Conservation (phyloP, 169 alveolate genomes). For the Eimeria sp. region DNA sequence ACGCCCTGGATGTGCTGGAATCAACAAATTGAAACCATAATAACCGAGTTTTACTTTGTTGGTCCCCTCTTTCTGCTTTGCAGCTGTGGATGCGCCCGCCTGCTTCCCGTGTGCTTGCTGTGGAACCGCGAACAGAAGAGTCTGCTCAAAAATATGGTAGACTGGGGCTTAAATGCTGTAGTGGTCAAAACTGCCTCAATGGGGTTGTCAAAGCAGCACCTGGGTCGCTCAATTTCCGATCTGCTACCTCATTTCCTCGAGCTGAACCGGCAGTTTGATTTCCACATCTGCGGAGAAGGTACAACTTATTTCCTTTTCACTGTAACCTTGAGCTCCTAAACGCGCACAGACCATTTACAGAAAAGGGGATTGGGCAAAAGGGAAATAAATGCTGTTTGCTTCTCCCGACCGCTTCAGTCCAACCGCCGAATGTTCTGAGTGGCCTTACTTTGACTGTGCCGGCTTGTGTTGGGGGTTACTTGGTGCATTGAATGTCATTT, state of each 20-base stretch:
- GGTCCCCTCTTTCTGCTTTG: background rate
- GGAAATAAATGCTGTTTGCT: background rate
- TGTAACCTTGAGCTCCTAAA: background rate
- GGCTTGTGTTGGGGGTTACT: background rate
- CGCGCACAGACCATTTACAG: background rate
- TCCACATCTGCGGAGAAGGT: slow-evolving; percentile 99
- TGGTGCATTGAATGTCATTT: background rate
- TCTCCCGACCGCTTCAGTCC: background rate
- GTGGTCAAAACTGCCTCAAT: slow-evolving; percentile 82
- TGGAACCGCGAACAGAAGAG: slow-evolving; percentile 72
- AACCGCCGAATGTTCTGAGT: background rate
- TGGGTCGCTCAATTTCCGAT: slow-evolving; percentile 93
- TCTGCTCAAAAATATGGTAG: slow-evolving; percentile 76
- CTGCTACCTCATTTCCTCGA: slow-evolving; percentile 37
- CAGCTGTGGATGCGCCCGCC: slow-evolving; percentile 56
- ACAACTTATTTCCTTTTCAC: background rate
- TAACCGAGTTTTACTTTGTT: background rate
- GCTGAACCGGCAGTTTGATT: slow-evolving; percentile 92
- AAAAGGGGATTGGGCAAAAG: background rate
- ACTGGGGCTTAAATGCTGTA: slow-evolving; percentile 80
- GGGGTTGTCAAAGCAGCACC: slow-evolving; percentile 95
- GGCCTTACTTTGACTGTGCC: background rate
- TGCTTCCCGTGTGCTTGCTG: slow-evolving; percentile 61
- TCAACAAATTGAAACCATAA: background rate
- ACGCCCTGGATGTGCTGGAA: background rate